Base-by-base conservation (phyloP, 2,329 filamentous ascomycete genomes). In the Byssoonygena ceratinophila region DNA sequence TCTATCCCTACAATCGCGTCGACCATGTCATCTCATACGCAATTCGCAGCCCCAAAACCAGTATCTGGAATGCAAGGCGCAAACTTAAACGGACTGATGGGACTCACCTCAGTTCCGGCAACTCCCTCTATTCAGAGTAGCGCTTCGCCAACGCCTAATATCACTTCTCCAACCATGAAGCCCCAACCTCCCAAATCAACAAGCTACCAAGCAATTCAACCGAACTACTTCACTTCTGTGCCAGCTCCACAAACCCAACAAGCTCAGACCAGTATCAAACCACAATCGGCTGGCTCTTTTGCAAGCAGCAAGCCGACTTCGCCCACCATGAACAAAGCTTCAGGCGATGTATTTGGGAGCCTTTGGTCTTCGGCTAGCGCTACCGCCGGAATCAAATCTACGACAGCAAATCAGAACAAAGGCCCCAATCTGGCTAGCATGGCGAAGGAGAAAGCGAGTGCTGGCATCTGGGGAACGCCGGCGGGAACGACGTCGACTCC, bases 371-470 rank as follows among this genome's bases (percentile, higher is more conserved):
- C 72, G 7, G 77, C 84, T 54, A 82, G 80, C 58, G 83, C 83
- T 25, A 87, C 82, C 58, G 78, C 78, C 9, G 82, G 83, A 44
- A 78, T 89, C 58, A 89, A 89, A 74, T 94, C 92, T 72, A 71
- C 77, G 1, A 76, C 71, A 55, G 78, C 82, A 1, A 74, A 77
- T 11, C 75, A 73, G 8, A 73, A 76, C 51, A 77, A 82, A 54
- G 85, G 84, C 0, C 83, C 88, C 48, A 90, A 90, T 52, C 79
- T 98, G 71, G 90, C 89, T 27, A 90, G 94, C 67, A 81, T 98
- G 69, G 91, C 90, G n/a, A 96, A 96, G 75, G 89, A 96, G 71
- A 96, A 97, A 77, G 92, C 89, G 54, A 89, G 83, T 61, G 89
- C 90, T 14, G 89, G 90, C 6, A 87, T 98, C 58, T 98, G 94